phyloP scores from a whole-genome alignment of 2,329 filamentous ascomycete genomes.

The Fusarium beomiforme region DNA sequence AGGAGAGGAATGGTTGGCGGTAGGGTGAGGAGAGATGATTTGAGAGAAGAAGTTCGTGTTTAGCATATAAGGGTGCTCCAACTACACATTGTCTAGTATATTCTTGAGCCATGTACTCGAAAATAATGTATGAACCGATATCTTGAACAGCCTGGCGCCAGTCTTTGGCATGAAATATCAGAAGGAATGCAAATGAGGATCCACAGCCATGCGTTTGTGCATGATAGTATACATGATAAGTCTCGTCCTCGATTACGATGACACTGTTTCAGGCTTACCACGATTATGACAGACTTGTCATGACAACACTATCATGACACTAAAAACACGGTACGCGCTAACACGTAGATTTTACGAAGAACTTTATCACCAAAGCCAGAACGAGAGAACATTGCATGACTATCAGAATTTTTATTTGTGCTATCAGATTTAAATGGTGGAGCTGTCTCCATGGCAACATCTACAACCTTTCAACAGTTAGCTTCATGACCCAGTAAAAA shows the following conservation, averaged over 20 bases:
- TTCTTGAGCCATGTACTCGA: not conserved
- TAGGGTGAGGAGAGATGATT: conserved; percentile 59
- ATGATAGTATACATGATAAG: not conserved
- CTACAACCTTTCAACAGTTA: conserved; percentile 36
- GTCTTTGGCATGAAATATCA: not conserved
- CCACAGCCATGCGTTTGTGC: not conserved
- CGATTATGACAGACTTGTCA: not conserved
- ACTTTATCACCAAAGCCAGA: not conserved
- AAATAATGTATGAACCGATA: not conserved
- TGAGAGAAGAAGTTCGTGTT: conserved; percentile 54
- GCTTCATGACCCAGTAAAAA: conserved; percentile 21
- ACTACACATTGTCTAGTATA: not conserved
- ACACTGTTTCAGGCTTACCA: not conserved
- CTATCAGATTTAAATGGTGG: not conserved
- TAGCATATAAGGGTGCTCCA: not conserved
- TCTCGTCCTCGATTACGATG: not conserved
- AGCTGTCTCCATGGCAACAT: not conserved
- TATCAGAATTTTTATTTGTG: not conserved
- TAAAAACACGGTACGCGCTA: not conserved
- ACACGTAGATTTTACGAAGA: not conserved
- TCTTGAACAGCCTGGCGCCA: not conserved
- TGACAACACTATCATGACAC: not conserved
- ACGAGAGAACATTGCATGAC: not conserved
- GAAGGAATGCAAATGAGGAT: not conserved
- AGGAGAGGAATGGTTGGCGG: conserved; percentile 87